Evolutionary conservation across 345 rosid species (phyloP), one percentile per base, ranked within the genome.

Genomic region (Pistacia atlantica): DNA sequence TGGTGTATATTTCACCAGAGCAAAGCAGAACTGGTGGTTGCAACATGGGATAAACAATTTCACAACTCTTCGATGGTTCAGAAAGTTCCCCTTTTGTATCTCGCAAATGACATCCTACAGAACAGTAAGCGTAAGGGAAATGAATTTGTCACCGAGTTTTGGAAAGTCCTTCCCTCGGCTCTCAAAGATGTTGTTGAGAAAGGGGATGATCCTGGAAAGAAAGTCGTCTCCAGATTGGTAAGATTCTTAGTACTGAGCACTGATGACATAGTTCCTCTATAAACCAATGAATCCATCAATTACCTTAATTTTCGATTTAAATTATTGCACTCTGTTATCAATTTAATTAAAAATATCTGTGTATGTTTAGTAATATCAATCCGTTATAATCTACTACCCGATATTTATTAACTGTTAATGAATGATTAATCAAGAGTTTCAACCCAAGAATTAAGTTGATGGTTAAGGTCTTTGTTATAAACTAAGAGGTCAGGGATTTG

Each of bases 31-130:
- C 82, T 80, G 69, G 97, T 93, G 46, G 98, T 93, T 18, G 65
- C 88, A 37, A 96, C 98, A 89, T 96, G 99, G 99, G 92, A 88
- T 68, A 92, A 93, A 78, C 98, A 96, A 85, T 93, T 96, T 82
- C 95, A 83, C 81, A 82, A 78, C 65, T 92, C 98, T 8, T 78
- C 90, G 69, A 89, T 90, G 86, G 72, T 58, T 76, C 95, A 90
- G 83, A 96, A 96, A 84, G 97, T 96, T 35, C 98, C 97, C 67
- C 89, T 93, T 51, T 73, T 96, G 86, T 96, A 92, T 79, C 91
- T 96, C 69, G 98, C 99, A 18, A 93, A 96, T 75, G 98, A 93
- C 57, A 96, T 96, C 73, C 87, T 96, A 46, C 98, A 96, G 88
- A 96, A 93, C 83, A 92, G 99, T 75, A 96, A 92, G 86, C 94